A percentile compares a stretch with the other conserved stretches of the same genome.
phyloP scores from a whole-genome alignment of 805 yeast species.

The Lipomyces lipofer region DNA sequence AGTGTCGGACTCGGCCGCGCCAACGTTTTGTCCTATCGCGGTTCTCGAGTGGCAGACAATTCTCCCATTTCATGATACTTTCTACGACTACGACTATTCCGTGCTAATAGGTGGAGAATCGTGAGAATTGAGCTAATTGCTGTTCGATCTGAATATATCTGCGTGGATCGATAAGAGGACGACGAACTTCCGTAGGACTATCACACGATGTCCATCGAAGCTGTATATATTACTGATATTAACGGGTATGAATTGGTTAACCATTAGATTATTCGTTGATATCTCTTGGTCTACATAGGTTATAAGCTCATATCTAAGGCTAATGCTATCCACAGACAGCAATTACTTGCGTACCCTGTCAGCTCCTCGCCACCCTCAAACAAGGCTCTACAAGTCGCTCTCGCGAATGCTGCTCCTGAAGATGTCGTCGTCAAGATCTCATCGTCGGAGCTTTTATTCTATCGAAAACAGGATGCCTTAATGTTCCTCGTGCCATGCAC shows the following conservation, averaged over 20 bases:
- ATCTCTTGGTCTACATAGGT: too few species aligned
- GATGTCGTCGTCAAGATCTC: constrained; percentile 32
- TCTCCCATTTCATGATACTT: too few species aligned
- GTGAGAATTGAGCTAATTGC: too few species aligned
- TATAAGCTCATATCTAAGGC: background rate
- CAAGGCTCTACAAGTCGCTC: constrained; percentile 35
- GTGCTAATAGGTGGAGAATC: too few species aligned
- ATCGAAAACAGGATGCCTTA: constrained; percentile 34
- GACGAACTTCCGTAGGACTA: too few species aligned
- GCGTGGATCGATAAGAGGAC: too few species aligned
- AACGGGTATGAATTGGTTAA: constrained; percentile 43
- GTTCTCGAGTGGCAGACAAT: too few species aligned
- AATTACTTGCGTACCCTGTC: constrained; percentile 44
- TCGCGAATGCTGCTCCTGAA: constrained; percentile 15
- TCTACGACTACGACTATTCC: too few species aligned
- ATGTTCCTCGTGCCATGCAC: constrained; percentile 38
- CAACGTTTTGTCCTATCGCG: too few species aligned
- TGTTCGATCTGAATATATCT: too few species aligned
- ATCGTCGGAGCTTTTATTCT: constrained; percentile 37
- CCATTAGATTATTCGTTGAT: background rate
- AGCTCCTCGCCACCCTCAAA: constrained; percentile 40
- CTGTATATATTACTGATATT: constrained; percentile 45
- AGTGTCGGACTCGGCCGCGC: too few species aligned
- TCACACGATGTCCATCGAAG: constrained; percentile 40
- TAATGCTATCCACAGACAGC: constrained; percentile 36